phyloP scores from a whole-genome alignment of 2,329 filamentous ascomycete genomes.

The Hypoxylon rubiginosum region DNA sequence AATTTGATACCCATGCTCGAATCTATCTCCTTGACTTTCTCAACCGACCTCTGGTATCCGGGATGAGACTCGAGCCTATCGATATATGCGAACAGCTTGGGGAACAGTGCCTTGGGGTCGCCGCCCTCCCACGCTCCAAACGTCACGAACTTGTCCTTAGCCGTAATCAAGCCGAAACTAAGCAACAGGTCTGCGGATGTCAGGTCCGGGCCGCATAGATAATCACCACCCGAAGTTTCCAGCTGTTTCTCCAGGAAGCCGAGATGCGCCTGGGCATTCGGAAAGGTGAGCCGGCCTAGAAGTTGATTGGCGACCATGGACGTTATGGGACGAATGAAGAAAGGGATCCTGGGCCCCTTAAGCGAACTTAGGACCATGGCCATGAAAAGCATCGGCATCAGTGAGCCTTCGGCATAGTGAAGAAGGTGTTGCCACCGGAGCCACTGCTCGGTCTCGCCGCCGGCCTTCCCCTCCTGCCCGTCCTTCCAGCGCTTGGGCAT shows the following conservation, averaged over 20 bases:
- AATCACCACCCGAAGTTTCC: slow-evolving; percentile 59
- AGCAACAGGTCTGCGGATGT: slow-evolving; percentile 68
- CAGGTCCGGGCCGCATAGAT: slow-evolving; percentile 64
- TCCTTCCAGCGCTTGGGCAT: slow-evolving; percentile 68
- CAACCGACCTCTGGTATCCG: slow-evolving; percentile 63
- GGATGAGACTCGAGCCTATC: slow-evolving; percentile 60
- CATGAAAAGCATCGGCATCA: slow-evolving; percentile 62
- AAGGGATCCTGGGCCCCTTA: slow-evolving; percentile 62
- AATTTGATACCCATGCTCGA: slow-evolving; percentile 54
- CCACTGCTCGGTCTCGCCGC: slow-evolving; percentile 73
- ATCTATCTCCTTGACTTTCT: slow-evolving; percentile 65
- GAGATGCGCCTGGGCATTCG: slow-evolving; percentile 64
- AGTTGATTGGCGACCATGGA: slow-evolving; percentile 59
- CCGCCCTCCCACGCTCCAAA: slow-evolving; percentile 59
- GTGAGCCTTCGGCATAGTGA: slow-evolving; percentile 86
- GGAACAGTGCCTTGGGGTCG: slow-evolving; percentile 57
- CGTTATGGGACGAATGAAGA: slow-evolving; percentile 67
- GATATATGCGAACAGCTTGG: slow-evolving; percentile 63
- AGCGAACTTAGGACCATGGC: slow-evolving; percentile 52
- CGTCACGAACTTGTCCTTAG: slow-evolving; percentile 55
- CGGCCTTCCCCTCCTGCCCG: slow-evolving; percentile 68
- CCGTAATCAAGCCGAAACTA: slow-evolving; percentile 65
- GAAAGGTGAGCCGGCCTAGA: slow-evolving; percentile 59
- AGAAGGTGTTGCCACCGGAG: slow-evolving; percentile 76
- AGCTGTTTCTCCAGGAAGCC: slow-evolving; percentile 65